phyloP scores from a whole-genome alignment of 2,329 filamentous ascomycete genomes.

The Aspergillus persii region DNA sequence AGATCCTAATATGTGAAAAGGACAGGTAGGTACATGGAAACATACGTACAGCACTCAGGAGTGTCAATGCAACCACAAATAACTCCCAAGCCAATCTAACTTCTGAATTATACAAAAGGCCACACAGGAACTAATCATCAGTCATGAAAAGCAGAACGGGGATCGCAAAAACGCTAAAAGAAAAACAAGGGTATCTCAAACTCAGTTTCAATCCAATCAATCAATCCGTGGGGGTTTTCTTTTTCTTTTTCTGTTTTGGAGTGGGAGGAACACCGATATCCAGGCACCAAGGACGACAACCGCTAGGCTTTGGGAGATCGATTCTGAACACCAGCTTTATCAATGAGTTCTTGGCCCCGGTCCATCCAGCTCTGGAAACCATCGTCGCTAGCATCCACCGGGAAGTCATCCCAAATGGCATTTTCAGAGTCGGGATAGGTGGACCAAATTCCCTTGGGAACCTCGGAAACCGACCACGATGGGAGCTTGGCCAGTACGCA shows the following conservation, averaged over 20 bases:
- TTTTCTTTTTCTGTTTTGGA: constrained; percentile 1
- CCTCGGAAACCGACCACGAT: constrained; percentile 36
- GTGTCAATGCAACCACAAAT: not conserved
- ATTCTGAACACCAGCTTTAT: constrained; percentile 38
- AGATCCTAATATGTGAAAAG: not conserved
- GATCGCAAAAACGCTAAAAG: constrained; percentile 1
- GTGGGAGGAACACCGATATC: no score
- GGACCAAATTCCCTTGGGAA: constrained; percentile 41
- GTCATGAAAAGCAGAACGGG: constrained; percentile 17
- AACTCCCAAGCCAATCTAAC: not conserved
- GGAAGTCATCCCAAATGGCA: constrained; percentile 45
- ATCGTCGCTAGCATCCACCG: constrained; percentile 35
- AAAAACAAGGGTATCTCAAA: constrained; percentile 17
- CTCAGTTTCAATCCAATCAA: constrained; percentile 28
- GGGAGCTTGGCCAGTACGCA: constrained; percentile 43
- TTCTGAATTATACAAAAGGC: not conserved
- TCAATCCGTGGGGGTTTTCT: constrained; percentile 3
- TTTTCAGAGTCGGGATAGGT: constrained; percentile 42
- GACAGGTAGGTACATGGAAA: not conserved
- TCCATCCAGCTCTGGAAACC: constrained; percentile 44
- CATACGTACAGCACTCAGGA: not conserved
- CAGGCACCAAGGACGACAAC: not conserved
- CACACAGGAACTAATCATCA: constrained; percentile 20
- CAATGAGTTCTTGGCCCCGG: constrained; percentile 39
- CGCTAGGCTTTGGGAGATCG: constrained; percentile 26